Evolutionary conservation across 139 green algal species (phyloP).

Genomic region (Limnomonas spitsbergensis): DNA sequence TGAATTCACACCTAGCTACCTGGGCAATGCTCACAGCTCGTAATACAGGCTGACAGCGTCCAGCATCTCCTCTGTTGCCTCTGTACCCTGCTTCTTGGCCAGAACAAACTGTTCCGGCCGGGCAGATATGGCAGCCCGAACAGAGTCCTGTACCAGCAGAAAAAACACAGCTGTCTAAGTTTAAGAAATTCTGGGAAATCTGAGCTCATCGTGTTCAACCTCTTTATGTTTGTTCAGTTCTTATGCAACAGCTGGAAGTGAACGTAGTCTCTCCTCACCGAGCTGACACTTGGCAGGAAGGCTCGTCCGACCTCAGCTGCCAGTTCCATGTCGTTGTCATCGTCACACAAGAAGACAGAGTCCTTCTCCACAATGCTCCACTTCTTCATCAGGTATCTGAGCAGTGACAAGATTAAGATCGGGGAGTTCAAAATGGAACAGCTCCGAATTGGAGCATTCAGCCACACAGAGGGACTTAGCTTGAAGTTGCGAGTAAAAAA

Average conservation of each 20-base stretch:
- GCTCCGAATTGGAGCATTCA: too few relatives aligned
- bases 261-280: too few relatives aligned
- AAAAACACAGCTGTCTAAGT: neutral
- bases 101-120: constrained; percentile 52
- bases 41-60: constrained; percentile 34
- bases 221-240: too few relatives aligned
- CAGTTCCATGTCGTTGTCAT: constrained; percentile 77
- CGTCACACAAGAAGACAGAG: constrained; percentile 66
- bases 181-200: neutral
- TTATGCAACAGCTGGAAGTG: too few relatives aligned
- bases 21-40: neutral
- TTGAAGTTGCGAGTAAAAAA: too few relatives aligned
- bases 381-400: constrained; percentile 53
- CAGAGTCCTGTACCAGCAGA: constrained; percentile 30
- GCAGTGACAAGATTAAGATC: neutral
- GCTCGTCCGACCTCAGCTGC: constrained; percentile 53
- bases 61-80: constrained; percentile 59
- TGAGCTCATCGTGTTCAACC: neutral
- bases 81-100: constrained; percentile 41
- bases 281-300: constrained; percentile 60
- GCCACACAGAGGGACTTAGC: too few relatives aligned
- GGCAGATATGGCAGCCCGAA: constrained; percentile 36
- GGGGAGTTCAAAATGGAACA: neutral
- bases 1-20: too few relatives aligned
- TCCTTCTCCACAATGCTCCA: constrained; percentile 29